Base-by-base conservation (phyloP, 129 eudicot species). In the Erigeron canadensis region DNA sequence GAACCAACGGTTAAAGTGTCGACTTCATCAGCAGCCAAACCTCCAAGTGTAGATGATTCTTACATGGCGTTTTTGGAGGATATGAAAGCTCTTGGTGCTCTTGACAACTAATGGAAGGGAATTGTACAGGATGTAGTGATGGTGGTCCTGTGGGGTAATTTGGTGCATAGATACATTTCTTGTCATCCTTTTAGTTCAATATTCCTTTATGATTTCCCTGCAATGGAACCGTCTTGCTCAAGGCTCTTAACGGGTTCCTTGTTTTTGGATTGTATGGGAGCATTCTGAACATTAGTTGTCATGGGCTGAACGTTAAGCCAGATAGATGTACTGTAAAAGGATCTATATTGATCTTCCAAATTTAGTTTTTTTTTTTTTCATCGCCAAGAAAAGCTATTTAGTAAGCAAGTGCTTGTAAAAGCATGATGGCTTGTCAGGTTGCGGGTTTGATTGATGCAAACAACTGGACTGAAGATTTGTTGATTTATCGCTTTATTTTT, bases 41-140 rank as follows among this genome's bases (percentile, higher is more conserved):
- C 96, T n/a, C 80, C 77, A 39, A 94, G 98, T 46, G 84, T 87
- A 39, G 98, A 94, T 79, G 98, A 89, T 77, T 94, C 98, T 7
- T 94, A 94, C 67, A 81, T 65, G 86, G 96, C 96, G 28, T 94
- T 94, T 81, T 84, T 94, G 75, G 96, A 94, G 86, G 98, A 94
- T 73, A 94, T 94, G 96, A 94, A 94, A 75, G 96, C 86, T n/a
- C 88, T 94, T 18, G 98, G 98, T 74, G 98, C 98, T 42, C 96
- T 89, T 10, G 98, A 94, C 59, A 51, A 86, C 74, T 94, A 84
- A 91, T 43, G 18, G 53, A 65, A 72, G 47, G 21, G 16, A 39
- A 13, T 57, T 12, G 72, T 64, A 79, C 17, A 10, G 55, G 75
- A 61, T 42, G 17, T 51, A 15, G 23, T 38, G 11, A 44, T 9